A percentile compares a stretch with the other conserved stretches of the same genome.
These are phyloP conservation scores for Cucurbitaria berberidis DNA, from an alignment of 2,329 filamentous ascomycete genomes.

Conservation along the genomic window DNA sequence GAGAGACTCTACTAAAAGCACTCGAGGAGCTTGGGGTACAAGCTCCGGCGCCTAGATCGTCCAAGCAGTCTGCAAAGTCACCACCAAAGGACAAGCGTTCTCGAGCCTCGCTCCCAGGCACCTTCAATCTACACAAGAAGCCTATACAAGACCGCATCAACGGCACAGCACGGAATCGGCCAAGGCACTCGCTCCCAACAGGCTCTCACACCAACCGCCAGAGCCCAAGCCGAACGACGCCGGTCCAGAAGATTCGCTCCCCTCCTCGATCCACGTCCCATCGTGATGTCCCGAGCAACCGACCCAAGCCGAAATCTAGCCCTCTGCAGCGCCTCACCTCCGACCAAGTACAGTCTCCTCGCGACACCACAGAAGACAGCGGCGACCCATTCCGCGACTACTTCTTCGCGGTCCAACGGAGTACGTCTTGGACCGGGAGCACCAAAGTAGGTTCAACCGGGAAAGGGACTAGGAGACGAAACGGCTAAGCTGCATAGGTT, in stretches of 20 bases:
- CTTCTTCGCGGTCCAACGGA: slow-evolving; percentile 13
- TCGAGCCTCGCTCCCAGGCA: slow-evolving; percentile 11
- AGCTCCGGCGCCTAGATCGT: not conserved
- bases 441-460: slow-evolving; percentile 24
- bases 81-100: not conserved
- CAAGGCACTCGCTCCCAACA: slow-evolving; percentile 28
- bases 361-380: not conserved
- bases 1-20: slow-evolving; percentile 24
- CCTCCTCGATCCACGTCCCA: not conserved
- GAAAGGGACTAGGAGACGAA: not conserved
- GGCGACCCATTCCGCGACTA: slow-evolving; percentile 32
- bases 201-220: not conserved
- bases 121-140: slow-evolving; percentile 6
- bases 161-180: not conserved
- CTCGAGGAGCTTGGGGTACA: slow-evolving; percentile 27
- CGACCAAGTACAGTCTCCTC: not conserved
- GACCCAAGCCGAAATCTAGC: not conserved
- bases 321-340: not conserved
- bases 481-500: slow-evolving; percentile 21
- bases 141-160: not conserved
- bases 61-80: not conserved
- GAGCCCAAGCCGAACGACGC: not conserved
- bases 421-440: slow-evolving; percentile 28
- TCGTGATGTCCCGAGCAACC: not conserved
- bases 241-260: not conserved